A percentile compares a stretch with the other conserved stretches of the same genome.
phyloP scores from a whole-genome alignment of 768 basidiomycete species.

The Clitopilus hobsonii region DNA sequence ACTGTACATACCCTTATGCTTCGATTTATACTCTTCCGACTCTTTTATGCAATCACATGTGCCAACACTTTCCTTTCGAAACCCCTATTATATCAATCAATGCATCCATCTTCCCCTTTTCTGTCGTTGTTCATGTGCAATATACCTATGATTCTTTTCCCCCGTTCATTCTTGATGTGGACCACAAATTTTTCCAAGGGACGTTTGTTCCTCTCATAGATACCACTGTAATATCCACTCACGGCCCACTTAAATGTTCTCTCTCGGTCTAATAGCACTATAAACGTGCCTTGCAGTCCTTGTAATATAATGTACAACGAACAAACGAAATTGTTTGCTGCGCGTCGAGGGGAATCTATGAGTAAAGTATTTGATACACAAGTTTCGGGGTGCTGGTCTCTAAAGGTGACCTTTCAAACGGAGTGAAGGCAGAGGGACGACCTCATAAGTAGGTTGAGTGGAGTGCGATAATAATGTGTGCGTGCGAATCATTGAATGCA shows the following conservation, averaged over 20 bases:
- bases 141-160: slow-evolving; percentile 7
- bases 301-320: slow-evolving; percentile 28
- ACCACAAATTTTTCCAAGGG: neutral
- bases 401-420: neutral
- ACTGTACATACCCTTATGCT: slow-evolving; percentile 9
- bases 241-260: slow-evolving; percentile 4
- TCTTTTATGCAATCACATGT: slow-evolving; percentile 9
- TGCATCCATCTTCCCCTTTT: neutral
- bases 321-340: slow-evolving; percentile 12
- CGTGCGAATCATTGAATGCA: neutral
- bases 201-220: slow-evolving; percentile 6
- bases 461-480: slow-evolving; percentile 2
- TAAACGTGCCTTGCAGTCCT: slow-evolving; percentile 17
- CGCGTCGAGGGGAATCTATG: no score
- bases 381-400: neutral
- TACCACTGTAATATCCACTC: slow-evolving; percentile 3
- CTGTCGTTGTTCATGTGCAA: neutral
- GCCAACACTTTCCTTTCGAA: neutral
- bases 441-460: neutral
- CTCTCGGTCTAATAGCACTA: slow-evolving; percentile 9
- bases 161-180: slow-evolving; percentile 6
- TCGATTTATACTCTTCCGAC: slow-evolving; percentile 5
- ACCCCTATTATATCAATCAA: neutral
- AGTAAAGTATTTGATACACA: neutral
- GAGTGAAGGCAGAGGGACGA: neutral